A percentile compares a stretch with the other conserved stretches of the same genome.
These are phyloP conservation scores for Fusarium torreyae DNA, from an alignment of 2,329 filamentous ascomycete species.

Conservation along the genomic window DNA sequence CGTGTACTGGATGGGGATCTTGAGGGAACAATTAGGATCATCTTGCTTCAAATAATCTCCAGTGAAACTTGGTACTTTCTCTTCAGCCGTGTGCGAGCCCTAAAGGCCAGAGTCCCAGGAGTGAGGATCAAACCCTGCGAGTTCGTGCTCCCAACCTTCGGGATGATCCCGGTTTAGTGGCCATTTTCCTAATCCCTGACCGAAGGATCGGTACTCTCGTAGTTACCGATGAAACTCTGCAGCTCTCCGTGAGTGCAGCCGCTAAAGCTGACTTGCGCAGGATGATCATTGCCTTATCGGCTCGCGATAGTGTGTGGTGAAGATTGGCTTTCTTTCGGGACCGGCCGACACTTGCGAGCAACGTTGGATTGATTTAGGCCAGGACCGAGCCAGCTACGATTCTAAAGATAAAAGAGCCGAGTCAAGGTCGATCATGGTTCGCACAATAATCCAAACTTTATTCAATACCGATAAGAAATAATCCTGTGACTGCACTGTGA, in stretches of 20 bases:
- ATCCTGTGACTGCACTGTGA: neutral
- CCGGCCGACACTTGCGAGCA: conserved; percentile 44
- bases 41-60: neutral
- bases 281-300: conserved; percentile 47
- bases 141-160: conserved; percentile 24
- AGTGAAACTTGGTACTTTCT: neutral
- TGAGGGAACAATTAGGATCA: conserved; percentile 3
- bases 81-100: neutral
- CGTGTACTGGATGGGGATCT: conserved; percentile 1
- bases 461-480: conserved; percentile 3
- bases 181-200: conserved; percentile 41
- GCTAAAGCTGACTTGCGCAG: conserved; percentile 35
- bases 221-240: conserved; percentile 46
- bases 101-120: conserved; percentile 15
- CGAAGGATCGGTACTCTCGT: conserved; percentile 44
- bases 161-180: conserved; percentile 33
- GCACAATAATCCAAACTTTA: conserved; percentile 3
- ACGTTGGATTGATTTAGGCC: conserved; percentile 39
- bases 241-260: conserved; percentile 38
- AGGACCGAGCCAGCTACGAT: conserved; percentile 31
- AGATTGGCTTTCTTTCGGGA: conserved; percentile 44
- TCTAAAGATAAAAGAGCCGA: conserved; percentile 30
- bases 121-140: conserved; percentile 23
- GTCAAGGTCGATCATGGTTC: conserved; percentile 8
- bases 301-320: conserved; percentile 24